Evolutionary conservation across 352 stramenopile species (phyloP), one percentile per base, ranked within the genome.

Genomic region (Phytophthora megakarya): DNA sequence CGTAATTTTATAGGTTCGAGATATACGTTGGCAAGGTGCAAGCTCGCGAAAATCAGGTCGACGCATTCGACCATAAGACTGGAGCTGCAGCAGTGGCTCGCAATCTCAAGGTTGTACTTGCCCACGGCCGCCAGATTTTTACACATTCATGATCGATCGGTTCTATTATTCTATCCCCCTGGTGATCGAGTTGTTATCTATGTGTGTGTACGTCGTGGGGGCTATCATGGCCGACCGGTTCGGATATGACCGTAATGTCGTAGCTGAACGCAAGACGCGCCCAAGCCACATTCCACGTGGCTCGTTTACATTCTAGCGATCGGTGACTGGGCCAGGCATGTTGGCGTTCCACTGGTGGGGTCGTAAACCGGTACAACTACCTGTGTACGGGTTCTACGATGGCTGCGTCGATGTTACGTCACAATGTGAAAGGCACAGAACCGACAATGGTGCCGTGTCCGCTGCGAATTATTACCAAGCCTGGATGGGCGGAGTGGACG

Each of bases 301-400:
- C 16, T 25, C 5, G 21, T 59, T 59, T 12, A 42, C 7, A 26
- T 53, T 70, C 15, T 51, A 40, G 2, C 49, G 35, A 0, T 65
- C 53, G 0, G 12, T 70, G 8, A 47, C 57, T 3, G 40, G 69
- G 0, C 59, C 59, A 0, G 59, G 18, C 21, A 61, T 73, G 57
- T 26, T 63, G 0, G 42, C 47, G 0, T 47, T 58, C 23, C 50
- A 62, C 22, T 73, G 66, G 66, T 62, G 61, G 53, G 67, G 72
- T 47, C 58, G 58, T 15, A 75, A 76, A 37, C 55, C 67, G 2
- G 64, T 76, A n/a, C 11, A 47, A 69, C 28, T 68, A 69, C 28
- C 28, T 76, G 37, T 52, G 49, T 42, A 70, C 56, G 13, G 55
- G 60, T 6, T 40, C 35, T 0, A 22, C 30, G 3, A 63, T 66